These are phyloP conservation scores for Gossypium lobatum DNA, from an alignment of 441 rosid genomes.

Conservation along the genomic window DNA sequence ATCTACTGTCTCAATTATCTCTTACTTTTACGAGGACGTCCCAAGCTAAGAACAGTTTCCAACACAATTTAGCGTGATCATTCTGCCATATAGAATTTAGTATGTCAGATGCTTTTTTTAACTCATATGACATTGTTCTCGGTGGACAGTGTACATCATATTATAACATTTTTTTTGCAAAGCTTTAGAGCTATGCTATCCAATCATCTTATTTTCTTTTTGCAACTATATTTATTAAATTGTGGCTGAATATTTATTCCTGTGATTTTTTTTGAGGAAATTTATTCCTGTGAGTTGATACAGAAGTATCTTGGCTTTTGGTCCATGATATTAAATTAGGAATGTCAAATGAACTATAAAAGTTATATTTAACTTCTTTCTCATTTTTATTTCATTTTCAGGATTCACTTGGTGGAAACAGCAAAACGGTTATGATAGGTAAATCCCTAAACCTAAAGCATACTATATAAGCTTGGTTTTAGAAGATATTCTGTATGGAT, in stretches of 20 bases:
- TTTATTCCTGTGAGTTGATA: background rate
- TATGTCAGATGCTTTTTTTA: background rate
- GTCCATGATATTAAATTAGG: conserved; percentile 11
- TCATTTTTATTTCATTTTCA: conserved; percentile 23
- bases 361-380: conserved; percentile 4
- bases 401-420: conserved; percentile 75
- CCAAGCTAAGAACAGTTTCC: conserved; percentile 1
- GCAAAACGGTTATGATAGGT: conserved; percentile 71
- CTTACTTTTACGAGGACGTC: background rate
- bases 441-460: conserved; percentile 11
- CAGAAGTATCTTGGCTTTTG: background rate
- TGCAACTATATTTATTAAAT: conserved; percentile 3
- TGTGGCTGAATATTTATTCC: background rate
- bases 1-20: background rate
- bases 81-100: conserved; percentile 5
- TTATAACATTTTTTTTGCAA: background rate
- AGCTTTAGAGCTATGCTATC: background rate
- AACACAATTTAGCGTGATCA: background rate
- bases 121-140: background rate
- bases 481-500: background rate
- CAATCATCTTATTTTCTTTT: background rate
- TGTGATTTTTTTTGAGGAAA: no score
- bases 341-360: background rate
- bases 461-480: background rate
- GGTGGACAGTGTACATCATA: background rate